Conservation (phyloP, 2,329 filamentous ascomycete species). For the Colletotrichum scovillei region DNA sequence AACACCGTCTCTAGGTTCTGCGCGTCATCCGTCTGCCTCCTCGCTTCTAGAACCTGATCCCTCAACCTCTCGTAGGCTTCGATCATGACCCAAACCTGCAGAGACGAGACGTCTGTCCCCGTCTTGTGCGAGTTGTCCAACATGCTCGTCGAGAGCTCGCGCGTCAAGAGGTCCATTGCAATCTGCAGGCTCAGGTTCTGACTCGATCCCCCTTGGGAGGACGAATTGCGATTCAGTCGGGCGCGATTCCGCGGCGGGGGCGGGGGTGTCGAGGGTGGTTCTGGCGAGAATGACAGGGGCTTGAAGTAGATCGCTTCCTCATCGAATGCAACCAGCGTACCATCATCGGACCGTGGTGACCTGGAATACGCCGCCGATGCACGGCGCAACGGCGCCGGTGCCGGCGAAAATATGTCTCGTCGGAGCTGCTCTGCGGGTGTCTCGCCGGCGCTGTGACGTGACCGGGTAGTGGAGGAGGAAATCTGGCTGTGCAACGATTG, state of each 20-base stretch:
- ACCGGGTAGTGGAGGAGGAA: constrained; percentile 4
- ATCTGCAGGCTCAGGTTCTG: constrained; percentile 60
- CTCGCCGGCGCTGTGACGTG: neutral
- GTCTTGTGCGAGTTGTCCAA: constrained; percentile 40
- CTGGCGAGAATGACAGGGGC: constrained; percentile 53
- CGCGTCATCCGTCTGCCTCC: constrained; percentile 41
- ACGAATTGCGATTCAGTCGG: constrained; percentile 10
- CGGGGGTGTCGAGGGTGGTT: constrained; percentile 44
- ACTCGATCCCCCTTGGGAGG: neutral
- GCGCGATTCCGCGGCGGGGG: constrained; percentile 36
- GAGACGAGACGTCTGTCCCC: constrained; percentile 51
- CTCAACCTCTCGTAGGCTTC: constrained; percentile 67
- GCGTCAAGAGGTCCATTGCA: constrained; percentile 61
- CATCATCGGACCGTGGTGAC: constrained; percentile 56
- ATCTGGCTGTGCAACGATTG: neutral
- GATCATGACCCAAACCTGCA: constrained; percentile 69
- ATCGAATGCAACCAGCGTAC: constrained; percentile 58
- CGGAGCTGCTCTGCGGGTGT: neutral
- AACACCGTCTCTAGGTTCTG: constrained; percentile 54
- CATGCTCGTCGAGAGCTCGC: constrained; percentile 59
- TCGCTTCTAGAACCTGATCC: constrained; percentile 54
- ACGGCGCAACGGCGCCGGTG: neutral
- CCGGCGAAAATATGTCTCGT: constrained; percentile 5
- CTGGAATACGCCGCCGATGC: constrained; percentile 30
- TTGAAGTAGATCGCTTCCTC: constrained; percentile 61